Evolutionary conservation across 2,329 filamentous ascomycete genomes (phyloP), one percentile per base, ranked within the genome.

Genomic region (Aspergillus sp.): DNA sequence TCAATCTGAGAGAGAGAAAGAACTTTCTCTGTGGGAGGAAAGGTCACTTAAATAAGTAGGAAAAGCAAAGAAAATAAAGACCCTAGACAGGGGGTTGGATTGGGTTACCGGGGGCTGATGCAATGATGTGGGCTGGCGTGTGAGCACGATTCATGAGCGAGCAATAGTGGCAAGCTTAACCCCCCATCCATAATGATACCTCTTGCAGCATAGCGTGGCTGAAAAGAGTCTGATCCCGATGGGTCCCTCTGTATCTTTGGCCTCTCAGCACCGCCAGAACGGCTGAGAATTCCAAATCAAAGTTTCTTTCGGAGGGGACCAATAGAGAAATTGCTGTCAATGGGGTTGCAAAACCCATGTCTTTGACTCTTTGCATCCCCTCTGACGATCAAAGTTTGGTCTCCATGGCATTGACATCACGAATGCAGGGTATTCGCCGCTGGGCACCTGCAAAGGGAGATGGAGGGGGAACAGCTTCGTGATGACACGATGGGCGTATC

Each of bases 271-370:
- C 13, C 56, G 25, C 39, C 48, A 58, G 56, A 30, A 19, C 48
- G 36, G 56, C 56, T 52, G 48, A 30, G 28, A 58, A 58, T 58
- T 58, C 56, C 56, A 58, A 58, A 58, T 58, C 19, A 21, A 32
- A 52, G 4, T 55, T 47, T 19, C 39, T 47, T 30, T 43, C 30
- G 10, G 39, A 55, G 30, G 17, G 41, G 39, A 36, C n/a, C 47
- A 30, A 17, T 43, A 25, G 23, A n/a, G 30, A 10, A 17, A 43
- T 15, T 5, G 2, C 38, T 17, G 17, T 43, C 21, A 47, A 36
- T 47, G 15, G 43, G 53, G 12, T 38, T 43, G 17, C n/a, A 10
- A 17, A 17, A 47, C 39, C 28, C 15, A 23, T 17, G 51, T 39
- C 12, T n/a, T 39, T 43, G n/a, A 23, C 15, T 47, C n/a, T 6